These are phyloP conservation scores for Hemisphaericaspora xylofermentans DNA, from an alignment of 1,139 yeast genomes.

Conservation along the genomic window DNA sequence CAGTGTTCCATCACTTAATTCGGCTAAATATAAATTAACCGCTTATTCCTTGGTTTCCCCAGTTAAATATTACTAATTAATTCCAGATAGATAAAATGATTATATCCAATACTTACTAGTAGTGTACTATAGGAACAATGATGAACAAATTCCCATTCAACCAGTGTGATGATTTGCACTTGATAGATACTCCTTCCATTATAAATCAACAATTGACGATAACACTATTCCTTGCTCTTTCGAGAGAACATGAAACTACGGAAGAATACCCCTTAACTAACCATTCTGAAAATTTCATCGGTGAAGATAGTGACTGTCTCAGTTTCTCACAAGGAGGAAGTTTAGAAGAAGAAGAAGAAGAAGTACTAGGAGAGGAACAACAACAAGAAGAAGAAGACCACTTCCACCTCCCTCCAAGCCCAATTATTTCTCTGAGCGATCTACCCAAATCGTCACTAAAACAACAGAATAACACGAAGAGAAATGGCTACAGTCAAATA, in stretches of 20 bases:
- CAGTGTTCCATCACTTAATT: no score
- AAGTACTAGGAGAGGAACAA: background rate
- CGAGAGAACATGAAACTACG: background rate
- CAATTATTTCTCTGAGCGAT: constrained; percentile 11
- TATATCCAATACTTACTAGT: background rate
- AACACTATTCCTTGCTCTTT: constrained; percentile 9
- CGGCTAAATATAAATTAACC: no score
- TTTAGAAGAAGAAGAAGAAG: background rate
- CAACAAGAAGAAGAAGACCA: background rate
- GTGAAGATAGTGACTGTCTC: background rate
- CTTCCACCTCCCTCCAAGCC: constrained; percentile 12
- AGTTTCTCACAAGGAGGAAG: background rate
- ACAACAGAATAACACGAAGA: background rate
- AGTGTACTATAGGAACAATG: background rate
- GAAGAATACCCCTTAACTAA: background rate
- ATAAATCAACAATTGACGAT: constrained; percentile 14
- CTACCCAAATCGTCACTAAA: constrained; percentile 13
- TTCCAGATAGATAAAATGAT: background rate
- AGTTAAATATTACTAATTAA: no score
- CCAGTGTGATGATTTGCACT: constrained; percentile 12
- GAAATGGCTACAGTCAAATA: constrained; percentile 3
- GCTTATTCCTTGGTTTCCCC: no score
- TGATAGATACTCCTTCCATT: constrained; percentile 14
- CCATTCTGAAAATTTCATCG: constrained; percentile 4
- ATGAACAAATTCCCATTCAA: constrained; percentile 15